These are phyloP conservation scores for Termitomyces sp. DNA, from an alignment of 1,284 basidiomycete genomes.

Conservation along the genomic window DNA sequence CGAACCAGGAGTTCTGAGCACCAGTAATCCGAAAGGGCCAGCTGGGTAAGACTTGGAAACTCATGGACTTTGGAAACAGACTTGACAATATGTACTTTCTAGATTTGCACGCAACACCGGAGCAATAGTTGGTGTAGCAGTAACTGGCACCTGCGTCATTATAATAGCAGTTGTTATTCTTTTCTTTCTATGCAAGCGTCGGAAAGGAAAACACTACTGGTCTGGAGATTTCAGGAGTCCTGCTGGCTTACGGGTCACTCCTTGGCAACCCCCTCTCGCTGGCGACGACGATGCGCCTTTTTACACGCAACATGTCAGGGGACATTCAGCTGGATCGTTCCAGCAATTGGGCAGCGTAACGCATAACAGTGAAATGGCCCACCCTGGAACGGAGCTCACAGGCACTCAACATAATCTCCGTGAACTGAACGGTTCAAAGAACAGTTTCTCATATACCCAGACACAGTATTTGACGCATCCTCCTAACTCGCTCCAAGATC, in stretches of 20 bases:
- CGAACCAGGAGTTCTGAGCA: conserved; percentile 16
- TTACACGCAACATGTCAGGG: conserved; percentile 3
- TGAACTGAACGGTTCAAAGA: conserved; percentile 16
- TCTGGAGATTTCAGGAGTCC: conserved; percentile 7
- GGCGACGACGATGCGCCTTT: conserved; percentile 19
- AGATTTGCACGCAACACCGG: conserved; percentile 32
- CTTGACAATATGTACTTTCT: neutral
- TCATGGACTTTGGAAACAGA: neutral
- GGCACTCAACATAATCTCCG: conserved; percentile 10
- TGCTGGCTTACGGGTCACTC: conserved; percentile 3
- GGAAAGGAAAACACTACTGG: conserved; percentile 15
- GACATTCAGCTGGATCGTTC: conserved; percentile 9
- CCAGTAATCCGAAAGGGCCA: conserved; percentile 6
- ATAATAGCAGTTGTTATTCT: conserved; percentile 20
- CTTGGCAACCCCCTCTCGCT: conserved; percentile 27
- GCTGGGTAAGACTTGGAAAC: conserved; percentile 9
- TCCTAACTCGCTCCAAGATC: conserved; percentile 4
- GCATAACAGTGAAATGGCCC: conserved; percentile 9
- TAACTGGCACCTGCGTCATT: conserved; percentile 22
- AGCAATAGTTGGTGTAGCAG: conserved; percentile 32
- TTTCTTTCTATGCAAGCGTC: conserved; percentile 27
- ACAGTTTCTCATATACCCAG: conserved; percentile 5
- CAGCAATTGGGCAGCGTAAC: conserved; percentile 4
- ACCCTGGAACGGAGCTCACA: conserved; percentile 1
- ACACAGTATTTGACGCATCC: conserved; percentile 20